Base-by-base conservation (phyloP, 1,139 yeast species). In the Meyerozyma guilliermondii region DNA sequence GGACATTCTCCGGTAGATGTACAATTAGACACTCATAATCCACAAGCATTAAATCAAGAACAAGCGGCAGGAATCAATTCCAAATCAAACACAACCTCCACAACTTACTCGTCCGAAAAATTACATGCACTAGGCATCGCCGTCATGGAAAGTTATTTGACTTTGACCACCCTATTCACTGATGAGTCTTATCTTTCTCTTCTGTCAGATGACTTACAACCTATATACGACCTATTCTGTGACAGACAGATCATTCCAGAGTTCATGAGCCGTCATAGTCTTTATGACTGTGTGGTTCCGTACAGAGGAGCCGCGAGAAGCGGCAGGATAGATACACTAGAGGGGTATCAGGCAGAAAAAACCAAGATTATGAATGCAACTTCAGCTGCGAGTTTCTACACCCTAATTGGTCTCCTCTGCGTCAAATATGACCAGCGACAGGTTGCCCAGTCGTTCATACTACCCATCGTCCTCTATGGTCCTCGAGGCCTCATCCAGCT, bases 371-470 rank as follows among this genome's bases (percentile, higher is more conserved):
- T 50, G 22, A 62, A 63, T 22, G 48, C 52, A 9, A 56, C 74
- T 0, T 47, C 62, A 24, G 52, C 70, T 6, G 73, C 69, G 6
- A 61, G 72, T 39, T 71, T 72, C 44, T 65, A 65, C 46, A 64
- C 73, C 3, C 51, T 72, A 61, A 48, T 71, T 7, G 78, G 78
- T 1, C 27, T 72, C 18, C 43, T 70, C 10, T 50, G 55, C n/a
- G 43, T 56, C 7, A 70, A 66, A 45, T 65, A 53, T 42, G 66
- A 63, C 11, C 52, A 53, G 22, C 50, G 52, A 10, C 43, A 44
- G 9, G 59, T 62, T 3, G 49, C 53, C 4, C 59, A 61, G n/a
- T 48, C 54, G 10, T 52, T 71, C 35, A 50, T 71, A 20, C 52
- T 56, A 4, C 60, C 62, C 1, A 62, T 58, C 40, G 50, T 69